These are phyloP conservation scores for Linnemannia elongata DNA, from an alignment of 192 early-diverging fungal genomes.

Conservation along the genomic window DNA sequence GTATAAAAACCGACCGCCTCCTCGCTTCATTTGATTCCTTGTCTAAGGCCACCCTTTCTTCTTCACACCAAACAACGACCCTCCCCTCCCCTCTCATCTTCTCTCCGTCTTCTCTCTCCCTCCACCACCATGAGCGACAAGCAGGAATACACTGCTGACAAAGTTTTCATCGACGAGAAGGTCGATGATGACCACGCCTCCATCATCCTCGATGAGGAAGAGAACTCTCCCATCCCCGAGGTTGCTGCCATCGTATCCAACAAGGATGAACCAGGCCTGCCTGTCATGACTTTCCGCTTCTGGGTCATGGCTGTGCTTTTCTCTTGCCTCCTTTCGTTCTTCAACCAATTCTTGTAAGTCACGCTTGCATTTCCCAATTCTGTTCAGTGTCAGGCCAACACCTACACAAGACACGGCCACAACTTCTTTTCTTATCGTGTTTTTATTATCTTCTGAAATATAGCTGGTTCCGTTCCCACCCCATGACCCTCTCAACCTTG, in stretches of 20 bases:
- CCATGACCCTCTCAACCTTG: slow-evolving; percentile 28
- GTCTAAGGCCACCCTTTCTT: slow-evolving; percentile 1
- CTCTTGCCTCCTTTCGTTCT: neutral
- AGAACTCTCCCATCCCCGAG: slow-evolving; percentile 23
- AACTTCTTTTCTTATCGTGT: neutral
- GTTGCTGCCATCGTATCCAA: slow-evolving; percentile 28
- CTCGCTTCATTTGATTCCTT: neutral
- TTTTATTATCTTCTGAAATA: too few species aligned
- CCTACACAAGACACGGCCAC: too few species aligned
- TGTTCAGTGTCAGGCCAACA: neutral
- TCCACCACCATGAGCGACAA: neutral
- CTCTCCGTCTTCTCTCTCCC: neutral
- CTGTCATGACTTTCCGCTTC: slow-evolving; percentile 59
- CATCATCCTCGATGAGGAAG: slow-evolving; percentile 10
- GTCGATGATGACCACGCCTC: slow-evolving; percentile 1
- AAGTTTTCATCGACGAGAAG: slow-evolving; percentile 5
- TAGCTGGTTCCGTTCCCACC: slow-evolving; percentile 46
- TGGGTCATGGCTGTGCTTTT: slow-evolving; percentile 46
- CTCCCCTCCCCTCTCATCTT: neutral
- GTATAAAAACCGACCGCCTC: neutral
- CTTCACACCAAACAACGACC: neutral
- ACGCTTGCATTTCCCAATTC: neutral
- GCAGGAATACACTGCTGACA: slow-evolving; percentile 11
- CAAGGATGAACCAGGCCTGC: slow-evolving; percentile 53
- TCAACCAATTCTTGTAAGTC: slow-evolving; percentile 3